Base-by-base conservation (phyloP, 352 stramenopile genomes). In the Pythium sp. region DNA sequence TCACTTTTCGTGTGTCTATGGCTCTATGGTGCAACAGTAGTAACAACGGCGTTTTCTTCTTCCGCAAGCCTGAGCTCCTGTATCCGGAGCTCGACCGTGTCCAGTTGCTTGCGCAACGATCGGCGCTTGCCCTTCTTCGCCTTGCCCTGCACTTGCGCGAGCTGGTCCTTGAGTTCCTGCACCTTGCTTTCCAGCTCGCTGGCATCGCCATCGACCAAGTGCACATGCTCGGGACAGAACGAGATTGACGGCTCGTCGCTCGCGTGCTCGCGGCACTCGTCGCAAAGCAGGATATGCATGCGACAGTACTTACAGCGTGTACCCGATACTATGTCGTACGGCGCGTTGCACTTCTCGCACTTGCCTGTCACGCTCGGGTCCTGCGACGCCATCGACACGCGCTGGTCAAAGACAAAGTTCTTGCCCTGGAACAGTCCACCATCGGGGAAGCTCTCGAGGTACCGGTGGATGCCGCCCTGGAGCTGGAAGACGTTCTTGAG, bases 321-420 rank as follows among this genome's bases (percentile, higher is more conserved):
- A 20, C 87, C 84, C 5, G 78, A 84, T 7, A 92, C 68, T 20
- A 79, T 77, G 62, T 96, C 89, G 64, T 92, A 80, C 2, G 85
- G 84, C 24, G 69, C 64, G 0, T 79, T 64, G 64, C 89, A 96
- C 11, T 65, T 69, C 30, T 82, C 76, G 65, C 89, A 96, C 57
- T 79, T 73, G 0, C 89, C 89, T 20, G 86, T 83, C 55, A 96
- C 62, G 2, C 73, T 77, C 59, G 74, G 60, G 38, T 88, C 80
- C 15, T 77, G 65, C 15, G 82, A 88, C 26, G 77, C 75, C 67
- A 96, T 80, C 2, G 84, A 77, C 28, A 94, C 86, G 9, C 88
- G 85, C 70, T 94, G 74, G 63, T 96, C 88, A 54, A 94, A 96
- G 51, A 95, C 87, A 67, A 93, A 96, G 72, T 93, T 93, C 69